phyloP scores from a whole-genome alignment of 352 stramenopile genomes.

The Globisporangium parvum region DNA sequence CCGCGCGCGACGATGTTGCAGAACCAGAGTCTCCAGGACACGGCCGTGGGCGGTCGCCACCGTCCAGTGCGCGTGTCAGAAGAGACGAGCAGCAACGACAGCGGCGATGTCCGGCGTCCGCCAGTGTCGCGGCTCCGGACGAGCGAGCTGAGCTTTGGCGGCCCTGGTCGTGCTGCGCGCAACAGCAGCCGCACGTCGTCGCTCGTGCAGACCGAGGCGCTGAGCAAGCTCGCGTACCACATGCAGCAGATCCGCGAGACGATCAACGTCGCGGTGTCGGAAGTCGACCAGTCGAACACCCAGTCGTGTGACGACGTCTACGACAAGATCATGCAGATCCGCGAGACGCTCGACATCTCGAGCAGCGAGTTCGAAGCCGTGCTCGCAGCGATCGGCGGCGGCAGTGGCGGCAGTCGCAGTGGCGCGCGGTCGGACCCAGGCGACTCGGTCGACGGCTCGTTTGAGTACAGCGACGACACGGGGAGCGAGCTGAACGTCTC shows the following conservation, averaged over 20 bases:
- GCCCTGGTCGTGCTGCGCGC: neutral
- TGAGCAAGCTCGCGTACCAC: constrained; percentile 53
- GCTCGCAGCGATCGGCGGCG: constrained; percentile 22
- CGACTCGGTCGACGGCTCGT: constrained; percentile 6
- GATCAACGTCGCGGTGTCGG: constrained; percentile 56
- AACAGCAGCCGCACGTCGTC: constrained; percentile 14
- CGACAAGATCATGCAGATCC: constrained; percentile 43
- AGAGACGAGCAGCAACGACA: constrained; percentile 12
- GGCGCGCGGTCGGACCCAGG: constrained; percentile 3
- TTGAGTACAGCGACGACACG: constrained; percentile 4
- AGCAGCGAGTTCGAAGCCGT: constrained; percentile 43
- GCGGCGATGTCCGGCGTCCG: constrained; percentile 4
- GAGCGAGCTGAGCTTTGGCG: constrained; percentile 14
- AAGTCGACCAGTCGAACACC: constrained; percentile 36
- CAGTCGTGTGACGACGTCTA: constrained; percentile 39
- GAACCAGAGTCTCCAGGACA: neutral
- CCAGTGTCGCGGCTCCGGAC: constrained; percentile 18
- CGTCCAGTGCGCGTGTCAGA: constrained; percentile 1
- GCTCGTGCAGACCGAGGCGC: constrained; percentile 31
- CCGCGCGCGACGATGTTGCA: constrained; percentile 3
- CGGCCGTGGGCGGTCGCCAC: neutral
- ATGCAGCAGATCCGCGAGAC: constrained; percentile 64
- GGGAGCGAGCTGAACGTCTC: neutral
- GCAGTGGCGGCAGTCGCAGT: neutral
- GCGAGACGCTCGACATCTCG: constrained; percentile 40